Percentiles rank a stretch among this genome's conserved stretches.
These are phyloP conservation scores for Porcisia hertigi DNA, from an alignment of 208 protist genomes.

Conservation along the genomic window DNA sequence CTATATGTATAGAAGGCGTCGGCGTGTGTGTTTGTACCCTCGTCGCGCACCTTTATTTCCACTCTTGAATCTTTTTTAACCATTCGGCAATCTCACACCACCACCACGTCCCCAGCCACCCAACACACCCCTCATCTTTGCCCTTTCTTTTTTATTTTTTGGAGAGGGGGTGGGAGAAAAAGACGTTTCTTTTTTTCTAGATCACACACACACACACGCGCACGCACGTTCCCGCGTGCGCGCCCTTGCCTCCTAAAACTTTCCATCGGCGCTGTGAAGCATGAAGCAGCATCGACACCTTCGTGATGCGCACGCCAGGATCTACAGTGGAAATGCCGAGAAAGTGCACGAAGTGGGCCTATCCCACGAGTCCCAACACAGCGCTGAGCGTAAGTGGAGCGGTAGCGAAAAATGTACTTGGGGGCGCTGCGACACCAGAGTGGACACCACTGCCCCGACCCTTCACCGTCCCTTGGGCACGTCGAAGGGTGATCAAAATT, in stretches of 20 bases:
- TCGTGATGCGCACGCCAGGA: background rate
- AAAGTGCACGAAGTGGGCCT: background rate
- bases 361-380: background rate
- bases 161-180: too few species aligned
- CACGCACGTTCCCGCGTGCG: too few species aligned
- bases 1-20: background rate
- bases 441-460: background rate
- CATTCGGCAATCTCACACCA: too few species aligned
- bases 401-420: background rate
- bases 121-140: background rate
- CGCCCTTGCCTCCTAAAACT: background rate
- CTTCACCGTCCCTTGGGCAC: background rate
- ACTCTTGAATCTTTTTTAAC: background rate
- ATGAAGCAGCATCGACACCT: slow-evolving; percentile 4
- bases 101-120: background rate
- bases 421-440: background rate
- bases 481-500: background rate
- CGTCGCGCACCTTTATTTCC: background rate
- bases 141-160: background rate
- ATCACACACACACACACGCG: background rate
- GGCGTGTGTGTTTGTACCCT: background rate
- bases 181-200: background rate
- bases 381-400: background rate
- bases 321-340: background rate
- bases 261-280: background rate